Base-by-base conservation (phyloP, 148 eudicot species). In the Tetragonia tetragonoides region DNA sequence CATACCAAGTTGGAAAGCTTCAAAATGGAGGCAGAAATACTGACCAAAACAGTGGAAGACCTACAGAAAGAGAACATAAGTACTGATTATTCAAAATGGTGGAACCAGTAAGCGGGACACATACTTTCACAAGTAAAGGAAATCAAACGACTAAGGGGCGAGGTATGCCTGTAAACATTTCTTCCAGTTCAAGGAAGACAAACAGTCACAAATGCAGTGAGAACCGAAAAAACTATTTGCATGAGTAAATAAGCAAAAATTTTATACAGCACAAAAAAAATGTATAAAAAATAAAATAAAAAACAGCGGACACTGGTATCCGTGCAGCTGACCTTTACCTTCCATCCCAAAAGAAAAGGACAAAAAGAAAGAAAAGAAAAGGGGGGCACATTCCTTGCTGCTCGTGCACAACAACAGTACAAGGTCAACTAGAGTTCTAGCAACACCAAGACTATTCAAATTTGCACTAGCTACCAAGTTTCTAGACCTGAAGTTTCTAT, bases 1-100 rank as follows among this genome's bases (percentile, higher is more conserved):
- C 92, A 92, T 87, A 7, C 97, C 94, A 3, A 92, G 92, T 78
- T 92, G 97, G 62, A 92, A 90, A 10, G 97, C 97, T 85, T 92
- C 97, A 21, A 92, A 92, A 79, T 92, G 97, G 75, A 92, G 97
- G 79, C 97, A 92, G 75, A 92, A 92, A 73, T 90, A 92, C 83
- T 90, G 90, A 44, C 97, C 97, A 66, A 88, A 92, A 69, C 97
- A 92, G 81, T 92, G 90, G 81, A 92, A 92, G 56, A 92, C 97
- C 97, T 92, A 84, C 38, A 49, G 56, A 80, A 40, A 34, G 40
- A 34, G 16, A 79, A 7, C 18, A 39, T 40, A 38, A 21, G 20
- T 24, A 49, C 24, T 51, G 60, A 38, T 60, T 28, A 60, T 53
- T 34, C 12, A 16, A 16, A 21, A 63, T 40, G 38, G 24, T 69